A percentile compares a stretch with the other conserved stretches of the same genome.
phyloP scores from a whole-genome alignment of 805 yeast species.

The Candida hungchunana region DNA sequence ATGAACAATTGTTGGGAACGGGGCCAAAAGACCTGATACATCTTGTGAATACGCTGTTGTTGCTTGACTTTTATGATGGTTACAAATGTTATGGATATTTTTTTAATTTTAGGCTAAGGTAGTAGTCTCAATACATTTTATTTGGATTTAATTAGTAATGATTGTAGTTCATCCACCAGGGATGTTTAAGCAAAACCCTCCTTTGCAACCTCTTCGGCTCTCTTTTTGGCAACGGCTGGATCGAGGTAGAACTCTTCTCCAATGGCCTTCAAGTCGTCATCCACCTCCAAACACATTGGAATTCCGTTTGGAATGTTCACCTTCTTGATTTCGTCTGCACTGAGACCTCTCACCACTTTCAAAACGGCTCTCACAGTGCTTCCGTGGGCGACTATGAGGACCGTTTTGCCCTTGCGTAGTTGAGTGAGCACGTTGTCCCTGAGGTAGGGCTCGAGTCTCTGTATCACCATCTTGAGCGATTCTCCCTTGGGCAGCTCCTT shows the following conservation, averaged over 20 bases:
- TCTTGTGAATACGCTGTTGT: conserved; percentile 8
- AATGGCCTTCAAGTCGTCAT: conserved; percentile 44
- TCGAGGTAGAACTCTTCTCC: conserved; percentile 66
- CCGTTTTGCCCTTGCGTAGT: conserved; percentile 50
- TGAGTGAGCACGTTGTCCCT: conserved; percentile 47
- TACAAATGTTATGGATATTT: conserved; percentile 5
- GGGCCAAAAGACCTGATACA: neutral
- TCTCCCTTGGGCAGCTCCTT: conserved; percentile 64
- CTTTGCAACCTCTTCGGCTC: conserved; percentile 74
- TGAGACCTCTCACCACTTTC: conserved; percentile 60
- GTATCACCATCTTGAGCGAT: conserved; percentile 67
- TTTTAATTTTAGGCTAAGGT: no score
- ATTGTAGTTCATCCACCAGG: no score
- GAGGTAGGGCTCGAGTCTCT: conserved; percentile 57
- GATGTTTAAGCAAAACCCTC: conserved; percentile 65
- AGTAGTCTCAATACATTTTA: no score
- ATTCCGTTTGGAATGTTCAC: conserved; percentile 82
- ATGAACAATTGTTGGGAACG: neutral
- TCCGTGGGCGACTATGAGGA: conserved; percentile 76
- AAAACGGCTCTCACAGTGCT: conserved; percentile 73
- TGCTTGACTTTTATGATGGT: conserved; percentile 7
- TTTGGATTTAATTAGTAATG: no score
- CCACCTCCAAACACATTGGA: conserved; percentile 67
- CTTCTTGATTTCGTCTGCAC: conserved; percentile 65
- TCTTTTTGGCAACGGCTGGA: conserved; percentile 73